Conservation (phyloP, 78 protist species). For the Goniomonas avonlea region DNA sequence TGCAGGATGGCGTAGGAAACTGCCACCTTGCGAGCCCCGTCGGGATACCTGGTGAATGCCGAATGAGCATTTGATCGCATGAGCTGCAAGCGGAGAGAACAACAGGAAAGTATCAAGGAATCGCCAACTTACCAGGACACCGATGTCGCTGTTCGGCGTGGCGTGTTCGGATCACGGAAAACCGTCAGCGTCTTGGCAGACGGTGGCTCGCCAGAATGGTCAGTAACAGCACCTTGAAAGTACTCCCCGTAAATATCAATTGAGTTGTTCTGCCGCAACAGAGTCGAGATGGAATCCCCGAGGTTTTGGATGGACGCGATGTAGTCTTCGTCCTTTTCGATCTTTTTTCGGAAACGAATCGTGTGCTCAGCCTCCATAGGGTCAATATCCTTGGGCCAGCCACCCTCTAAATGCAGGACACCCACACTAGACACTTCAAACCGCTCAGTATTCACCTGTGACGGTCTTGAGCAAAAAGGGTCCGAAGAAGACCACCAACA, state of each 20-base stretch:
- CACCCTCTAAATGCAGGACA: background rate
- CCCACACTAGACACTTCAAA: conserved; percentile 9
- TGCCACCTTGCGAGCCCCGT: conserved; percentile 56
- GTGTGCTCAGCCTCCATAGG: conserved; percentile 11
- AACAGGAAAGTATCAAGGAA: too few species aligned
- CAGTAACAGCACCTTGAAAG: conserved; percentile 30
- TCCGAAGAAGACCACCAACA: too few species aligned
- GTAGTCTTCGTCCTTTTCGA: conserved; percentile 23
- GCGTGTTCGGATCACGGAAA: conserved; percentile 52
- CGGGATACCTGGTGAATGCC: too few species aligned
- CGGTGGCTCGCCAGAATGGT: conserved; percentile 53
- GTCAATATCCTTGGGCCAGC: conserved; percentile 31
- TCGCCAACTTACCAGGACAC: conserved; percentile 66
- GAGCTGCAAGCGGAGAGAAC: too few species aligned
- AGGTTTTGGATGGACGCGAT: conserved; percentile 12
- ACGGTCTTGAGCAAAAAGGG: background rate
- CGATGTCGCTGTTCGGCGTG: conserved; percentile 41
- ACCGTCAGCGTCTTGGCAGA: conserved; percentile 54
- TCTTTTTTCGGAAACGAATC: conserved; percentile 1
- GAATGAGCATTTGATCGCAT: too few species aligned
- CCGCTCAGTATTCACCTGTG: background rate
- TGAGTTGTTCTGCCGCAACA: conserved; percentile 53
- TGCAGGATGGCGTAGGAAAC: conserved; percentile 55
- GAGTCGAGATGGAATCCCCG: background rate
- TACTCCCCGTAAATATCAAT: conserved; percentile 65